phyloP scores from a whole-genome alignment of 768 basidiomycete genomes.

The Hirschioporus abietinus region DNA sequence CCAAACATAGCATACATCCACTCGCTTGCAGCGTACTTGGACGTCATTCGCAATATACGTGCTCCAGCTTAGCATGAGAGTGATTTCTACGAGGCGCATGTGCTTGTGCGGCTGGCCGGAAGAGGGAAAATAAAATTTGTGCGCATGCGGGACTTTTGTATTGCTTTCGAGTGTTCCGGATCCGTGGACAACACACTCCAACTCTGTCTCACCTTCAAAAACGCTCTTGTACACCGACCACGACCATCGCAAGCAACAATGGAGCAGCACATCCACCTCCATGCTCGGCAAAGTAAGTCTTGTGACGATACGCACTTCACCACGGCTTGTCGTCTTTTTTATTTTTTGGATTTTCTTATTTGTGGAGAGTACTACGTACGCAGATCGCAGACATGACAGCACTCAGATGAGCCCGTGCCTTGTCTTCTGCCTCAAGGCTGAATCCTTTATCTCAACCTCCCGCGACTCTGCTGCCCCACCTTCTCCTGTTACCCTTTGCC shows the following conservation, averaged over 20 bases:
- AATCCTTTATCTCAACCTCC: neutral
- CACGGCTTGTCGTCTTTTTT: neutral
- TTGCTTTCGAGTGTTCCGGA: too few relatives aligned
- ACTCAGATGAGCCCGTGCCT: neutral
- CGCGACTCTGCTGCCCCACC: neutral
- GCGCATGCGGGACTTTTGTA: too few relatives aligned
- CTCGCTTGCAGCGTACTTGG: too few relatives aligned
- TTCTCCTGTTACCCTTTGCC: neutral
- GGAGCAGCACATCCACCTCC: neutral
- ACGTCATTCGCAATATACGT: too few relatives aligned
- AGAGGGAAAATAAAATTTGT: too few relatives aligned
- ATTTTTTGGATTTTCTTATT: neutral
- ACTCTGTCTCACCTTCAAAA: neutral
- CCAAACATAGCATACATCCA: too few relatives aligned
- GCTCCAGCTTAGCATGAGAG: too few relatives aligned
- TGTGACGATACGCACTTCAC: neutral
- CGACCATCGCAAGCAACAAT: neutral
- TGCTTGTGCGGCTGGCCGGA: too few relatives aligned
- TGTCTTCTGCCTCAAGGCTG: neutral
- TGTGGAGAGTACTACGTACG: neutral
- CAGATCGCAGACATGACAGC: neutral
- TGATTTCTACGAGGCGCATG: too few relatives aligned
- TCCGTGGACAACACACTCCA: too few relatives aligned
- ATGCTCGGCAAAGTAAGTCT: neutral
- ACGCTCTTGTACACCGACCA: neutral